These are phyloP conservation scores for Cinnamomum micranthum DNA, from an alignment of 164 flowering plant genomes.

Conservation along the genomic window DNA sequence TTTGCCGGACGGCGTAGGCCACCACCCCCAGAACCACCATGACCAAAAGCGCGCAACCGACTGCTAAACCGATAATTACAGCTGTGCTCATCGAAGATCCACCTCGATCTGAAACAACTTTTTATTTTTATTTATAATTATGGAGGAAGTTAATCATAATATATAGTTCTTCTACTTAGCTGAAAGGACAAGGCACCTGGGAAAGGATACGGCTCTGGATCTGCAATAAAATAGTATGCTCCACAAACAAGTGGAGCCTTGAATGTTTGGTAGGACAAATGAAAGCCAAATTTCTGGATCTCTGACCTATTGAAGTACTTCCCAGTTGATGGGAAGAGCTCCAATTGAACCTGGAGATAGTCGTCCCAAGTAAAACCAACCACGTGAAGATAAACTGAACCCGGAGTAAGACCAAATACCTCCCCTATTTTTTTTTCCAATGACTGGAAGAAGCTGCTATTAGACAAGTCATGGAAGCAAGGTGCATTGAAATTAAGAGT, in stretches of 20 bases:
- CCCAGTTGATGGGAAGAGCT: conserved; percentile 59
- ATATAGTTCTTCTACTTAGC: too few species aligned
- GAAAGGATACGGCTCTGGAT: conserved; percentile 44
- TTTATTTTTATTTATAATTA: not conserved
- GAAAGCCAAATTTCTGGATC: conserved; percentile 57
- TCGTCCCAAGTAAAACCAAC: conserved; percentile 59
- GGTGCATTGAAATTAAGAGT: conserved; percentile 75
- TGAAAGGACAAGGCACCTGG: conserved; percentile 33
- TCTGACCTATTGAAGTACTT: conserved; percentile 60
- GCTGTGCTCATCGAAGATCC: conserved; percentile 21
- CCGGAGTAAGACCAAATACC: conserved; percentile 57
- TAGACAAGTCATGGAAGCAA: conserved; percentile 61
- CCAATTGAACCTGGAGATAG: conserved; percentile 62
- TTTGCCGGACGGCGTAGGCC: conserved; percentile 56
- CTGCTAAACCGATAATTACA: conserved; percentile 40
- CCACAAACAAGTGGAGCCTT: conserved; percentile 60
- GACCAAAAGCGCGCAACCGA: conserved; percentile 39
- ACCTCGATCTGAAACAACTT: conserved; percentile 26
- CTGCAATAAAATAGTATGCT: conserved; percentile 56
- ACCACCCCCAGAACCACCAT: conserved; percentile 45
- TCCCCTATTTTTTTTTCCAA: conserved; percentile 69
- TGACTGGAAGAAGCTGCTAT: conserved; percentile 45
- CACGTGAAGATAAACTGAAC: conserved; percentile 68
- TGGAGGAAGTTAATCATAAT: too few species aligned
- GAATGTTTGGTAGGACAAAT: conserved; percentile 49